Conservation (phyloP, 495 filamentous ascomycete genomes). For the Aspergillus nanangensis region DNA sequence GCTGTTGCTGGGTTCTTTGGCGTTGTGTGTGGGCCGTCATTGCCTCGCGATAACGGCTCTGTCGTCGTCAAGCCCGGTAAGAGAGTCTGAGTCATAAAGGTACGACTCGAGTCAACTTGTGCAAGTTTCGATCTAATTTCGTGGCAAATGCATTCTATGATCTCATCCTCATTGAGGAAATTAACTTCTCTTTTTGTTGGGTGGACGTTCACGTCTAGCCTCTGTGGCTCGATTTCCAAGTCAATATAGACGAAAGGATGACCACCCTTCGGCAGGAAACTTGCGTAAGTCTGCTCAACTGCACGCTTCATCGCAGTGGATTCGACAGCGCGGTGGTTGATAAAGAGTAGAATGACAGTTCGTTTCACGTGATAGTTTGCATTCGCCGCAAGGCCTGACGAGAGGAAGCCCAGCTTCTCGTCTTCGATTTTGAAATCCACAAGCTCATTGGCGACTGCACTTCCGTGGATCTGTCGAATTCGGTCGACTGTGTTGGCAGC, state of each 20-base stretch:
- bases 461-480: constrained; percentile 87
- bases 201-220: constrained; percentile 97
- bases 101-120: constrained; percentile 89
- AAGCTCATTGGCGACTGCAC: constrained; percentile 82
- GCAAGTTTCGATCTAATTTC: constrained; percentile 76
- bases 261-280: constrained; percentile 89
- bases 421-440: constrained; percentile 71
- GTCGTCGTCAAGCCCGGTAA: constrained; percentile 57
- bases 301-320: constrained; percentile 85
- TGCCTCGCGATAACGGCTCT: constrained; percentile 24
- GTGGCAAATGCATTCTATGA: constrained; percentile 82
- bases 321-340: constrained; percentile 97
- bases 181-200: constrained; percentile 98
- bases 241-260: constrained; percentile 94
- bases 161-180: constrained; percentile 97
- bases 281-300: constrained; percentile 84
- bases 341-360: constrained; percentile 86
- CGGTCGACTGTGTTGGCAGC: constrained; percentile 70
- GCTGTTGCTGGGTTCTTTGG: constrained; percentile 40
- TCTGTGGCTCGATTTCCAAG: constrained; percentile 86
- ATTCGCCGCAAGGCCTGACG: constrained; percentile 79
- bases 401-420: constrained; percentile 76
- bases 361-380: constrained; percentile 95
- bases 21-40: constrained; percentile 8
- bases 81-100: constrained; percentile 89